Evolutionary conservation across 129 eudicot genomes (phyloP), one percentile per base, ranked within the genome.

Genomic region (Escallonia rubra): DNA sequence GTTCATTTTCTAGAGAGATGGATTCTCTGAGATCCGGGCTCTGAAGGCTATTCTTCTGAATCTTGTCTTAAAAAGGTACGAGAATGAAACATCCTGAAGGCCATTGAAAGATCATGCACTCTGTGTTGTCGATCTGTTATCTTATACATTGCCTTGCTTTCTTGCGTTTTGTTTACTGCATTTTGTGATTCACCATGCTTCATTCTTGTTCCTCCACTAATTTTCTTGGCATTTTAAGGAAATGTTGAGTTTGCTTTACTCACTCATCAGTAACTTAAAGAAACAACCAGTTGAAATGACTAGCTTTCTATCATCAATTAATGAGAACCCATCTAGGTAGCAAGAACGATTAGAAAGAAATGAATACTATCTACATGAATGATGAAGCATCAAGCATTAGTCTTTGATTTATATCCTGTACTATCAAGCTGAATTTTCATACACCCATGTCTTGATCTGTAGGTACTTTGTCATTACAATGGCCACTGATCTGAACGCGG

Each of bases 401-500:
- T 42, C 3, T 51, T 58, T 13, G 66, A 11, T 53, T 51, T 38
- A 9, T 40, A 54, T 69, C 3, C 55, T 48, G 56, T 3, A 10
- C 39, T 67, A 11, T 59, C 1, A 46, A 59, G 43, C 51, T 65
- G 59, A 42, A 43, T 46, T 12, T 70, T 64, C 52, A 57, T 51
- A 41, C 12, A 23, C 59, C 4, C 50, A 13, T 63, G 60, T 42
- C 55, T 13, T 41, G 34, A 70, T 75, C 39, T 77, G 74, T 77
- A 86, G 96, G 87, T 86, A 67, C 49, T 68, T 64, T 72, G 44
- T 57, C 69, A 49, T 84, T 56, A 74, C 63, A 64, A 91, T 88
- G 96, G 89, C 83, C 48, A 82, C 74, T 60, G 84, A 80, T 77
- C 86, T 91, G n/a, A 83, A 83, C 73, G 64, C 70, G 1, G 80